Evolutionary conservation across 129 eudicot genomes (phyloP).

Genomic region (Flaveria brownii): DNA sequence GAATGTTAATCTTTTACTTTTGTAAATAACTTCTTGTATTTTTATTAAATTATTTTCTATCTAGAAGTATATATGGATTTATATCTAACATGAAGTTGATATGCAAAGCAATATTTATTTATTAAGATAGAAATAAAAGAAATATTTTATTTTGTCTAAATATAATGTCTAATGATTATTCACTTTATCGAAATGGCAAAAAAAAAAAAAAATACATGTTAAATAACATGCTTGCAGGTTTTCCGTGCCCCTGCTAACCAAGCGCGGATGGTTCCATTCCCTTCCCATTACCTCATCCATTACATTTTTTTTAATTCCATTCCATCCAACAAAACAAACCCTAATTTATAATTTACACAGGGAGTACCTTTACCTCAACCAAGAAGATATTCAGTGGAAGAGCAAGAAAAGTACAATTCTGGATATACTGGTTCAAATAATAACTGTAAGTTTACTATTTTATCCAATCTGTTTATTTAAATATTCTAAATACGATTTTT

Average conservation of each 20-base stretch:
- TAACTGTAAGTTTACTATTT: slow-evolving; percentile 39
- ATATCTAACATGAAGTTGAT: background rate
- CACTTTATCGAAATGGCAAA: background rate
- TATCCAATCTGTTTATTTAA: slow-evolving; percentile 12
- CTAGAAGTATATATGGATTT: background rate
- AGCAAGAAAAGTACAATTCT: slow-evolving; percentile 34
- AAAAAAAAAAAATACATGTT: background rate
- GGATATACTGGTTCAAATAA: slow-evolving; percentile 39
- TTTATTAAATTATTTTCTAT: background rate
- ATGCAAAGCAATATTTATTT: background rate
- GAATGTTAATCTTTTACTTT: background rate
- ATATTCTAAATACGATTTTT: slow-evolving; percentile 20
- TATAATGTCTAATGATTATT: background rate
- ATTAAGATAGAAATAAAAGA: background rate
- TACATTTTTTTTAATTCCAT: background rate
- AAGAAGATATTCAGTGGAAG: slow-evolving; percentile 34
- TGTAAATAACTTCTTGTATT: background rate
- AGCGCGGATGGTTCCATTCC: background rate
- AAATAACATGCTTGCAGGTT: background rate
- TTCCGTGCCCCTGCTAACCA: background rate
- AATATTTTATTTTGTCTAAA: background rate
- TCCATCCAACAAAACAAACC: background rate
- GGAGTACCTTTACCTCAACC: slow-evolving; percentile 36
- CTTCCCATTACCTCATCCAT: background rate
- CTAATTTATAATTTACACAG: slow-evolving; percentile 23